A percentile compares a stretch with the other conserved stretches of the same genome.
phyloP scores from a whole-genome alignment of 257 asterid species.

The Cruciata laevipes region DNA sequence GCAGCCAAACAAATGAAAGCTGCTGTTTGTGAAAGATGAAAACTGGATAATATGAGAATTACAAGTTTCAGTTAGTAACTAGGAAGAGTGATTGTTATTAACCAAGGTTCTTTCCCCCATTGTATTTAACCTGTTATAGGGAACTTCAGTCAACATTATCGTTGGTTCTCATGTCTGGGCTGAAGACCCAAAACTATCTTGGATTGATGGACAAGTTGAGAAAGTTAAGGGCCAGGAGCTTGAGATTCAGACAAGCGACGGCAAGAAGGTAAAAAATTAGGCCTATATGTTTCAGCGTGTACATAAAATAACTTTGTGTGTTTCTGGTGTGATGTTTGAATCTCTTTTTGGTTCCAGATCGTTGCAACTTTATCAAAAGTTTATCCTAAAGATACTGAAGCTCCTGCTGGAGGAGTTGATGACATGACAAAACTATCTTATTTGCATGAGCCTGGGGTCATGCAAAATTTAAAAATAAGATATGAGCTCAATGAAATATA shows the following conservation, averaged over 20 bases:
- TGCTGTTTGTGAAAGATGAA: neutral
- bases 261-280: slow-evolving; percentile 51
- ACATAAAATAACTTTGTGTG: neutral
- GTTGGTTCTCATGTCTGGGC: slow-evolving; percentile 93
- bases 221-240: slow-evolving; percentile 65
- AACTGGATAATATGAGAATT: neutral
- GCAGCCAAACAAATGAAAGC: neutral
- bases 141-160: slow-evolving; percentile 79
- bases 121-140: slow-evolving; percentile 36
- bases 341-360: slow-evolving; percentile 36
- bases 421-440: slow-evolving; percentile 97
- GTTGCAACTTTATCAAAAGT: slow-evolving; percentile 61
- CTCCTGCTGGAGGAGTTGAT: slow-evolving; percentile 96
- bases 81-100: neutral
- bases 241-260: slow-evolving; percentile 67
- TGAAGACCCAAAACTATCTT: slow-evolving; percentile 71
- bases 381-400: slow-evolving; percentile 89
- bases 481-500: slow-evolving; percentile 96
- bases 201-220: slow-evolving; percentile 79
- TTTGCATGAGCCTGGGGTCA: slow-evolving; percentile 96
- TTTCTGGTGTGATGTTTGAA: slow-evolving; percentile 6
- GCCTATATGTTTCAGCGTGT: neutral
- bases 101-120: neutral
- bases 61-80: neutral
- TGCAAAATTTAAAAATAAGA: slow-evolving; percentile 76